These are phyloP conservation scores for Gossypium australe DNA, from an alignment of 345 rosid species.

Conservation along the genomic window DNA sequence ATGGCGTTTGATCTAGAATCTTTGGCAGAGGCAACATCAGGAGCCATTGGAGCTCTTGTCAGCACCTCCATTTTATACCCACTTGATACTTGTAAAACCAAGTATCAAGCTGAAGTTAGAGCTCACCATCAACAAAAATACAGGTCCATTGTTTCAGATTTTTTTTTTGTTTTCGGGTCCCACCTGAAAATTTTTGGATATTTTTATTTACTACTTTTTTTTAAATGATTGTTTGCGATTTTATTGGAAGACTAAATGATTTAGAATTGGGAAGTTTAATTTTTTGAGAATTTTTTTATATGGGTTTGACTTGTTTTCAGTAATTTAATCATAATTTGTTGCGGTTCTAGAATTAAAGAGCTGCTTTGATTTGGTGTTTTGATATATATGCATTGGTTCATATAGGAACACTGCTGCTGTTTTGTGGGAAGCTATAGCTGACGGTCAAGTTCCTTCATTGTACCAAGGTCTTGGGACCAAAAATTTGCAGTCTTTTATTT, in stretches of 20 bases:
- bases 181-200: background rate
- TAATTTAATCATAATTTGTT: too few species aligned
- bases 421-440: conserved; percentile 66
- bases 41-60: conserved; percentile 69
- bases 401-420: conserved; percentile 63
- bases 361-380: background rate
- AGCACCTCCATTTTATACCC: conserved; percentile 78
- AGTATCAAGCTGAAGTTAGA: conserved; percentile 72
- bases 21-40: conserved; percentile 71
- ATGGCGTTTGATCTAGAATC: conserved; percentile 67
- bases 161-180: background rate
- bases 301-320: too few species aligned
- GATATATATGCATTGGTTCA: conserved; percentile 2
- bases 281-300: background rate
- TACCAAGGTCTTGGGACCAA: conserved; percentile 79
- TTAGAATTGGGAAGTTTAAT: background rate
- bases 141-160: conserved; percentile 35
- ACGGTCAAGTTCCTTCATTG: conserved; percentile 44
- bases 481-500: conserved; percentile 69
- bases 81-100: conserved; percentile 83
- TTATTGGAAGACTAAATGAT: background rate
- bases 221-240: background rate
- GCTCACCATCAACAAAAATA: conserved; percentile 58
- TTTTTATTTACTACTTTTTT: background rate
- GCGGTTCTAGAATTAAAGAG: too few species aligned